Evolutionary conservation across 2,329 filamentous ascomycete species (phyloP), one percentile per base, ranked within the genome.

Genomic region (Ophiostoma ips): DNA sequence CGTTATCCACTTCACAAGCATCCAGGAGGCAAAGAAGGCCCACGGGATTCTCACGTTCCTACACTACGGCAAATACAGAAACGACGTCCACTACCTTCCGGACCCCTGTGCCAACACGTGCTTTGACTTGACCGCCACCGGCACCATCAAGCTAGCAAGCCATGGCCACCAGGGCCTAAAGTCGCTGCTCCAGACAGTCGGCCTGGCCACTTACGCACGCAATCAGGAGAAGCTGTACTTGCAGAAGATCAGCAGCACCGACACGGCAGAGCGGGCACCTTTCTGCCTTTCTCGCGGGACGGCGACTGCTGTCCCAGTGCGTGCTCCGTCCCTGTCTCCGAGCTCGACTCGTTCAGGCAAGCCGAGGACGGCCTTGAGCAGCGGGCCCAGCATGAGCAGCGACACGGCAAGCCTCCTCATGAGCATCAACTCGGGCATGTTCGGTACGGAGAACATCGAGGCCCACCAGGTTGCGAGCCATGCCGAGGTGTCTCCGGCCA

Each of bases 1-100:
- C 13, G 48, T 53, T 40, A 53, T 57, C 7, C 48, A 53, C 15
- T 57, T 52, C 28, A 53, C 50, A 1, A 56, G 51, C 46, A 53
- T 56, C n/a, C 34, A 38, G 1, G 54, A 53, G 21, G 52, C 54
- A 3, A 44, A 43, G 4, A 50, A 46, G 16, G 55, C 54, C 3
- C 38, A 50, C 28, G 35, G 35, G 6, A 44, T 47, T 9, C 35
- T 50, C 3, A 47, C 35, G 11, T 38, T 49, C 15, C 54, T 57
- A 16, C 45, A 53, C 37, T 55, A 44, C 18, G 45, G 54, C 5
- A 54, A 50, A 21, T 57, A 52, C 15, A 50, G 48, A 2, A 13
- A 21, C 8, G 28, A 33, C 1, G 24, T 51, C 3, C 47, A 46
- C 5, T 57, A 50, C 24, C 48, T 16, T 0, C 24, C 40, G 1